phyloP scores from a whole-genome alignment of 495 filamentous ascomycete species.

The Neurospora cerealis region DNA sequence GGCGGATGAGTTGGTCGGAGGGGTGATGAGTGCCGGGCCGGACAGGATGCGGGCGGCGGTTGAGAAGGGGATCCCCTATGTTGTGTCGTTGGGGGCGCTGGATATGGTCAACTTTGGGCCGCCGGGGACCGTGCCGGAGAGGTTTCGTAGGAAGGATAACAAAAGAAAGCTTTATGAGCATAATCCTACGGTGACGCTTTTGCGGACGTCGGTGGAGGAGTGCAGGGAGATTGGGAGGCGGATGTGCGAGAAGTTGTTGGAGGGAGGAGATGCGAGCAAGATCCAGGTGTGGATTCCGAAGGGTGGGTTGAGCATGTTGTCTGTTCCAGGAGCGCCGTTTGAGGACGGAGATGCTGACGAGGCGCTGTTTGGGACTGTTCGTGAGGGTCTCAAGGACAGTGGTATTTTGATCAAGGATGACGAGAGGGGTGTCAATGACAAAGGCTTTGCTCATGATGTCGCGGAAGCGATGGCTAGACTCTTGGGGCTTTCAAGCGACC shows the following conservation, averaged over 20 bases:
- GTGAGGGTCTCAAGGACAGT: slow-evolving; percentile 21
- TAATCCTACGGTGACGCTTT: slow-evolving; percentile 54
- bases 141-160: slow-evolving; percentile 15
- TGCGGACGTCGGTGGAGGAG: slow-evolving; percentile 49
- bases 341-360: slow-evolving; percentile 26
- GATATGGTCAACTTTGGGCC: slow-evolving; percentile 66
- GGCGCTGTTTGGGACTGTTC: slow-evolving; percentile 34
- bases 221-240: slow-evolving; percentile 39
- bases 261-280: slow-evolving; percentile 19
- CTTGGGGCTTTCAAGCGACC: slow-evolving; percentile 1
- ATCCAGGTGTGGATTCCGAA: slow-evolving; percentile 48
- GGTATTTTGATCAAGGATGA: slow-evolving; percentile 27
- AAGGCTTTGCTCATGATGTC: slow-evolving; percentile 31
- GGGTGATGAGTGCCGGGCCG: slow-evolving; percentile 47
- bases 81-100: slow-evolving; percentile 53
- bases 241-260: slow-evolving; percentile 42
- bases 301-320: slow-evolving; percentile 35
- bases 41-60: slow-evolving; percentile 44
- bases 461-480: slow-evolving; percentile 19
- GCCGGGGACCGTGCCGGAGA: slow-evolving; percentile 39
- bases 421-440: slow-evolving; percentile 30
- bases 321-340: slow-evolving; percentile 23
- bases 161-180: slow-evolving; percentile 48
- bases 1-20: slow-evolving; percentile 50
- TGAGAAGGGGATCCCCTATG: slow-evolving; percentile 44